Conservation (phyloP, 176 grass and related monocot genomes). For the Hsuehochloa calcarea region DNA sequence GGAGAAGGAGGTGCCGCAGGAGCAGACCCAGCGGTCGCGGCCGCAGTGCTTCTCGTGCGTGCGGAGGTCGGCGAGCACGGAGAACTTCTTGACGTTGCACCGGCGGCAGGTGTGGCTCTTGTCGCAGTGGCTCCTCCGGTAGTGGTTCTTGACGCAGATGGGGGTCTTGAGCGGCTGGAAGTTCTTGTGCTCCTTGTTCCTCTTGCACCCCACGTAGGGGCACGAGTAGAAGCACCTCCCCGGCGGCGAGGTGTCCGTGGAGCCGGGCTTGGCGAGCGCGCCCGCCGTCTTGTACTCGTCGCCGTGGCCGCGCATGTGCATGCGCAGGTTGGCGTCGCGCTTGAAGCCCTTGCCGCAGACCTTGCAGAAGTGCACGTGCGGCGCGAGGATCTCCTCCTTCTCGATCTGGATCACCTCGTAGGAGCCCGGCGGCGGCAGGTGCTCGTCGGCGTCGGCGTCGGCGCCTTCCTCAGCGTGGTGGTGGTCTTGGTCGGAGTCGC, state of each 20-base stretch:
- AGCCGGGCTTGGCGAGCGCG: constrained; percentile 53
- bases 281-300: constrained; percentile 74
- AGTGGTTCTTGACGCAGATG: constrained; percentile 90
- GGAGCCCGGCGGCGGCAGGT: neutral
- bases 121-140: constrained; percentile 91
- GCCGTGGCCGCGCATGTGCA: constrained; percentile 99
- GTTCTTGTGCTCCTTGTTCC: constrained; percentile 67
- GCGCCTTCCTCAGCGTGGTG: neutral
- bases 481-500: neutral
- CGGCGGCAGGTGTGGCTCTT: constrained; percentile 76
- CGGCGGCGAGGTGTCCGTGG: neutral
- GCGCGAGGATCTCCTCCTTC: constrained; percentile 69
- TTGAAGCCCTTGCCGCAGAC: constrained; percentile 97
- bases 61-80: constrained; percentile 85
- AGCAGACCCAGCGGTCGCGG: constrained; percentile 69
- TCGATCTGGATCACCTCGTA: constrained; percentile 84
- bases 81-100: constrained; percentile 86
- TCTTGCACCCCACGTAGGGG: constrained; percentile 72
- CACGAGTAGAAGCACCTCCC: constrained; percentile 66
- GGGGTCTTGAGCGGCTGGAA: constrained; percentile 88
- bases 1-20: constrained; percentile 82
- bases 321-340: constrained; percentile 96
- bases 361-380: constrained; percentile 79
- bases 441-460: neutral
- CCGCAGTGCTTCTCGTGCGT: constrained; percentile 96